Evolutionary conservation across 208 protist species (phyloP), one percentile per base, ranked within the genome.

Genomic region (Herpetomonas samuelpessoai): DNA sequence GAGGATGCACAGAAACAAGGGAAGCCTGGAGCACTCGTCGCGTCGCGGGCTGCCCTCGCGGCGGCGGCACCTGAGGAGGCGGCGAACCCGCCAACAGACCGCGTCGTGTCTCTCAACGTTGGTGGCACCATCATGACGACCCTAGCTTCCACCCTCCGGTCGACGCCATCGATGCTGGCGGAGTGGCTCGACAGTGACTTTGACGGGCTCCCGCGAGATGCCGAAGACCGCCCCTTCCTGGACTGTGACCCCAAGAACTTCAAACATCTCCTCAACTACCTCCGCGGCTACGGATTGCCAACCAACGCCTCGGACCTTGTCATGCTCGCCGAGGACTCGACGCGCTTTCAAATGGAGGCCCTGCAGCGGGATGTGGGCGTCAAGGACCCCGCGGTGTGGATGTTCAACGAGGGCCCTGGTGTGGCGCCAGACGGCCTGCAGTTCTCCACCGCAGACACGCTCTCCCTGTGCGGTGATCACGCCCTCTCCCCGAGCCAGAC

Each of bases 241-340:
- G 90, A 96, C 65, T 82, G 90, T 30, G 90, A 96, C 53, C 66
- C 79, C 0, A 66, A 64, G 28, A 94, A 81, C 45, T 93, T 96
- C 60, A 29, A 68, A 10, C 73, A 87, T 49, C 79, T 96, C 29
- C 50, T 96, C 28, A 92, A 93, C 74, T 93, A 86, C 62, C 63
- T 93, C 53, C 83, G 87, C 2, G 90, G 90, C 46, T 96, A 96
- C 53, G 85, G 77, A 10, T 49, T 95, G 35, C 83, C 85, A 0
- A 65, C 62, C 25, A 73, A 77, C 48, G 73, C 83, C 4, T 76
- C 76, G 26, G 83, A 86, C 31, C 73, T 91, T 44, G 71, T 83
- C 4, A 71, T 91, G 44, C 65, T 95, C 29, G 85, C 83, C 2
- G 83, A 92, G 66, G 85, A 95, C 60, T 85, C 88, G 16, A 64